Evolutionary conservation across 352 stramenopile genomes (phyloP), one percentile per base, ranked within the genome.

Genomic region (Hyaloperonospora arabidopsidis): DNA sequence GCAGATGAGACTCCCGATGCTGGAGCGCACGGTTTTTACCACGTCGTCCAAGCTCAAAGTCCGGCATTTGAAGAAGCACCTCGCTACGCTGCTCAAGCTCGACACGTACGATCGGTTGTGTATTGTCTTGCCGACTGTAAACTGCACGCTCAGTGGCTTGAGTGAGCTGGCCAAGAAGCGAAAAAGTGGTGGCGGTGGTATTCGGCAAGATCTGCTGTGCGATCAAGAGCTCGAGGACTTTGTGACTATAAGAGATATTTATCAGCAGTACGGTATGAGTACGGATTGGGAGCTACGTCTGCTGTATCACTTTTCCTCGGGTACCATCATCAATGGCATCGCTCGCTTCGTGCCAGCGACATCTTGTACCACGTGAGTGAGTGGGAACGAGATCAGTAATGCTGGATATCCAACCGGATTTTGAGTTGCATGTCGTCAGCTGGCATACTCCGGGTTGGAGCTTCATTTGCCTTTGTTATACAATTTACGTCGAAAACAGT

Each of bases 191-290:
- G 50, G 51, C 32, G 44, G 65, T 14, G 54, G 57, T 14, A 71
- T 86, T 48, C 76, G 80, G 25, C 74, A 83, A 35, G 80, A 91
- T 48, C 54, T 91, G 55, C 67, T 70, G 45, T 87, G 73, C 46
- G 78, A 91, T 54, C 80, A 91, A 36, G 76, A 88, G 57, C 65
- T 89, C 7, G 72, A 87, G 48, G 68, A 87, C 63, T 84, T 72
- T 57, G 61, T 88, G 46, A 78, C 63, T 38, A 66, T 91, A 50
- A 69, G 74, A 52, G 80, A 88, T 74, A 83, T 91, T 76, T 91
- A 91, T 74, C 61, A 85, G 55, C 80, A 91, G 66, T 91, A 89
- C 58, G 72, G 66, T 45, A 83, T 79, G 68, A 74, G 75, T 52
- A 76, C 60, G 19, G 65, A 65, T 25, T 89, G 80, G 80, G 70